A percentile compares a stretch with the other conserved stretches of the same genome.
Conservation (phyloP, 208 protist genomes). For the Leishmania amazonensis region DNA sequence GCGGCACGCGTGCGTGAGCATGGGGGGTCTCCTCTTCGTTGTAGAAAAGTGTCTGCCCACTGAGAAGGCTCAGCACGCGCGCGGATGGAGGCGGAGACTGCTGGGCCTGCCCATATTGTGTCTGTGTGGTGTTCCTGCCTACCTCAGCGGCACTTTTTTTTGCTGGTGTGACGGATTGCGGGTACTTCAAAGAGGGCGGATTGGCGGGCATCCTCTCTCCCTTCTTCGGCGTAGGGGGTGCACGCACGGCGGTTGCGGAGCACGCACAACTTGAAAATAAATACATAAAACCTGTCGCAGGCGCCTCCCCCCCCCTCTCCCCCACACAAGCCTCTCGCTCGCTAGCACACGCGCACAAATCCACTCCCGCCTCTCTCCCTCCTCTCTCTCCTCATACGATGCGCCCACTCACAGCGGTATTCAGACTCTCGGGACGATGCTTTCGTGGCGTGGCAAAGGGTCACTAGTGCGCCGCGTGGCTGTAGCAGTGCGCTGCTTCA, state of each 20-base stretch:
- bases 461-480: conserved; percentile 1
- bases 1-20: not conserved
- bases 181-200: not conserved
- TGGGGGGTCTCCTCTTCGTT: not conserved
- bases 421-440: not conserved
- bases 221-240: not conserved
- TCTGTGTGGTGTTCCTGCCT: not conserved
- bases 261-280: not conserved
- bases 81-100: not conserved
- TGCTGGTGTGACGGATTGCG: not conserved
- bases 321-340: not conserved
- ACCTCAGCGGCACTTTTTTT: not conserved
- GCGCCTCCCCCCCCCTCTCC: not conserved
- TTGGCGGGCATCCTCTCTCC: not conserved
- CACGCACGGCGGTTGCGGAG: not conserved
- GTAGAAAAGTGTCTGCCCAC: not conserved
- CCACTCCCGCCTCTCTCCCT: not conserved
- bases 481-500: not conserved
- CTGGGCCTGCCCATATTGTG: not conserved
- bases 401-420: not conserved
- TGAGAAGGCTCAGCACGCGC: not conserved
- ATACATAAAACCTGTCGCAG: not conserved
- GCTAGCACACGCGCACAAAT: not conserved
- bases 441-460: not conserved
- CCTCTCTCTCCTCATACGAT: not conserved